Percentiles rank a stretch among this genome's conserved stretches.
phyloP scores from a whole-genome alignment of 2,329 filamentous ascomycete species.

The Penicillium sumatraense region DNA sequence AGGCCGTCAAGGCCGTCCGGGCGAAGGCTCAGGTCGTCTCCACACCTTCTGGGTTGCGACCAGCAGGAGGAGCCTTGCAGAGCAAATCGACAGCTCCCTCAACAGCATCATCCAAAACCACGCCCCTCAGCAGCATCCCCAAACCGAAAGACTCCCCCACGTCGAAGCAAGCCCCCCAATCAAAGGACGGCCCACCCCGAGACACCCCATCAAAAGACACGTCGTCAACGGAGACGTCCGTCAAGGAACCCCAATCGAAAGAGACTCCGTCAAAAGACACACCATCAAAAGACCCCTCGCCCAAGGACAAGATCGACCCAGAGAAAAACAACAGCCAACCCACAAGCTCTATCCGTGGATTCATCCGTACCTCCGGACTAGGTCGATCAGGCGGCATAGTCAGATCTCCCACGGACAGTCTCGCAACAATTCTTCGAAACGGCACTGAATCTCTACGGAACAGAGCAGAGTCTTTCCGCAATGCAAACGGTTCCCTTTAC shows the following conservation, averaged over 20 bases:
- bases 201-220: neutral
- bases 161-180: constrained; percentile 6
- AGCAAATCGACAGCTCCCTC: constrained; percentile 28
- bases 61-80: constrained; percentile 27
- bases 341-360: constrained; percentile 38
- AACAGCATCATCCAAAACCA: constrained; percentile 24
- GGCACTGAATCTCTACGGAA: constrained; percentile 28
- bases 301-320: constrained; percentile 7
- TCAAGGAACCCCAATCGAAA: constrained; percentile 3
- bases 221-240: neutral
- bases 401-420: constrained; percentile 33
- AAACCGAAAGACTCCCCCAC: constrained; percentile 14
- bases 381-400: constrained; percentile 31
- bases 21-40: constrained; percentile 31
- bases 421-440: constrained; percentile 24
- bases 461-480: constrained; percentile 28
- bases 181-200: constrained; percentile 4
- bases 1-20: constrained; percentile 33
- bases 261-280: neutral
- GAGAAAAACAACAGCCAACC: constrained; percentile 16
- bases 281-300: neutral
- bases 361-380: constrained; percentile 41
- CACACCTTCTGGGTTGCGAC: constrained; percentile 32
- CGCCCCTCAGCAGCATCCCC: constrained; percentile 16
- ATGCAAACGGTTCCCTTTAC: constrained; percentile 16